Conservation (phyloP, 495 filamentous ascomycete genomes). For the Talaromyces liani region DNA sequence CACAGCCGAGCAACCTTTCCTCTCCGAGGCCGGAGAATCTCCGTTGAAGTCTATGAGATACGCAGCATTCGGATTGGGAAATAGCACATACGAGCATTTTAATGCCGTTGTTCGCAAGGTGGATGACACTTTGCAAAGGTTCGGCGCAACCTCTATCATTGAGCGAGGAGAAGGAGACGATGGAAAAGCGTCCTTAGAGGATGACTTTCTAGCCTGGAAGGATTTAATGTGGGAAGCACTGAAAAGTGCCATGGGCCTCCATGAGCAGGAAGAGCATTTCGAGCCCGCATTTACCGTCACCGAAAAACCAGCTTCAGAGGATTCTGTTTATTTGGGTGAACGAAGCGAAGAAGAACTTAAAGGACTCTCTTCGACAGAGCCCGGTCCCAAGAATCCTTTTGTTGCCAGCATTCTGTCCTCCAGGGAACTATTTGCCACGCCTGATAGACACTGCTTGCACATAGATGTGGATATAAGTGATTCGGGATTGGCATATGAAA, state of each 20-base stretch:
- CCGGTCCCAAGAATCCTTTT: slow-evolving; percentile 26
- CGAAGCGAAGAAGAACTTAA: slow-evolving; percentile 22
- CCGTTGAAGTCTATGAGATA: slow-evolving; percentile 27
- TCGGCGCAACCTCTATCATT: slow-evolving; percentile 32
- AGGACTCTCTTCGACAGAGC: slow-evolving; percentile 9
- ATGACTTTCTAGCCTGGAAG: slow-evolving; percentile 47
- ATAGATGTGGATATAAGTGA: slow-evolving; percentile 39
- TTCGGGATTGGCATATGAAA: slow-evolving; percentile 54
- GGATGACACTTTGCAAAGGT: slow-evolving; percentile 23
- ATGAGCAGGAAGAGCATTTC: slow-evolving; percentile 31
- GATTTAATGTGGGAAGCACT: slow-evolving; percentile 33
- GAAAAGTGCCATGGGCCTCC: slow-evolving; percentile 23
- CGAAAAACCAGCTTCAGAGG: slow-evolving; percentile 29
- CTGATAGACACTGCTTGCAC: slow-evolving; percentile 39
- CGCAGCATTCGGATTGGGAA: slow-evolving; percentile 39
- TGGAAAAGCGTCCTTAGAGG: slow-evolving; percentile 24
- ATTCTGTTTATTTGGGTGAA: slow-evolving; percentile 32
- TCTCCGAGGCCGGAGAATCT: not conserved
- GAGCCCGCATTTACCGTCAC: slow-evolving; percentile 32
- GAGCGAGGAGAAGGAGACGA: slow-evolving; percentile 31
- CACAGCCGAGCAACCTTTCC: not conserved
- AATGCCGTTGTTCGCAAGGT: slow-evolving; percentile 39
- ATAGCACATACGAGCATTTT: slow-evolving; percentile 46
- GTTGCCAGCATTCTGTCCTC: slow-evolving; percentile 19
- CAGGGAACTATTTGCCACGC: slow-evolving; percentile 29